Percentiles rank a stretch among this genome's conserved stretches.
Conservation (phyloP, 768 basidiomycete species). For the Gelatoporia subvermispora region DNA sequence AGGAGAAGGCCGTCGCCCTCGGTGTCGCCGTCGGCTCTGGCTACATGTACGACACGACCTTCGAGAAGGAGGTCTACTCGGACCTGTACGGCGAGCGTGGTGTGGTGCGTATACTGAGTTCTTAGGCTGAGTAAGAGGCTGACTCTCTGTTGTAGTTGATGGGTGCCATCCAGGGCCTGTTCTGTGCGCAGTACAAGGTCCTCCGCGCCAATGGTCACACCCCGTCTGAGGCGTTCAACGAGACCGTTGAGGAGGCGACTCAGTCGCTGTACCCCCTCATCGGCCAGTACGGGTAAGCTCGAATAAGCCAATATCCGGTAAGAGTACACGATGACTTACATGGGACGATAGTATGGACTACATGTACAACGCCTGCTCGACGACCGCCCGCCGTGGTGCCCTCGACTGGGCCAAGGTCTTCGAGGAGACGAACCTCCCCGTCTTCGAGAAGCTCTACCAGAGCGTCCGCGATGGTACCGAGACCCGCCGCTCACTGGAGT, state of each 20-base stretch:
- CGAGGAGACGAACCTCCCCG: conserved; percentile 88
- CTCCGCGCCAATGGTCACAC: conserved; percentile 94
- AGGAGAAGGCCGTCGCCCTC: conserved; percentile 93
- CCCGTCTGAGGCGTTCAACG: conserved; percentile 99
- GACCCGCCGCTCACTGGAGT: conserved; percentile 95
- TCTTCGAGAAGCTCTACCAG: conserved; percentile 94
- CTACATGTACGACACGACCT: conserved; percentile 98
- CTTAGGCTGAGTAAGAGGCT: not conserved
- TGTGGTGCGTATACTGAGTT: conserved; percentile 63
- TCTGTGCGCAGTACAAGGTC: conserved; percentile 98
- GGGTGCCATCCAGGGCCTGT: conserved; percentile 98
- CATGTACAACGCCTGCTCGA: conserved; percentile 99
- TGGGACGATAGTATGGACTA: conserved; percentile 78
- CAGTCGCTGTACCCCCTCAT: conserved; percentile 97
- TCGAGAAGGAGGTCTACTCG: conserved; percentile 99
- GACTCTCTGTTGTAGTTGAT: conserved; percentile 57
- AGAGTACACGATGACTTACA: not conserved
- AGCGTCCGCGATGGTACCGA: conserved; percentile 94
- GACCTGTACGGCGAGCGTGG: conserved; percentile 99
- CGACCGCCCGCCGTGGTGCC: conserved; percentile 97
- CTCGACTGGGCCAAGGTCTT: conserved; percentile 99
- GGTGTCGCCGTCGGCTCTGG: conserved; percentile 95
- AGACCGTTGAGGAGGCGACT: conserved; percentile 99
- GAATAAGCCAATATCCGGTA: not conserved
- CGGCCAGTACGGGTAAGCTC: conserved; percentile 80